Percentiles rank a stretch among this genome's conserved stretches.
phyloP scores from a whole-genome alignment of 1,284 basidiomycete species.

The Apiotrichum gamsii region DNA sequence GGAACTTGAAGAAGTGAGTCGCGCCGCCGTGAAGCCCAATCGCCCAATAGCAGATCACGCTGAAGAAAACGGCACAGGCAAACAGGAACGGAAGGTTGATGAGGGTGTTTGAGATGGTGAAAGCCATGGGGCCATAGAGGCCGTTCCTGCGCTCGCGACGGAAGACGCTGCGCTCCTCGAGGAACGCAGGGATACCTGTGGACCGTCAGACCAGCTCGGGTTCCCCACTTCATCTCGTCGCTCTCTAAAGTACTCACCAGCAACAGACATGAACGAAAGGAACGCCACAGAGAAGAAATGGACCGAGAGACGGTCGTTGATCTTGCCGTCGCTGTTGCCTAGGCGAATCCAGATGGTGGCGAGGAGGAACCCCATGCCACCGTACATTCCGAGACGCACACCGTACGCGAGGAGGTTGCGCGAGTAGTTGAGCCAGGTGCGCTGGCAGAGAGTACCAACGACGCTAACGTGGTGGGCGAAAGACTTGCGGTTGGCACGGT shows the following conservation, averaged over 20 bases:
- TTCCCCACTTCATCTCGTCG: too few relatives aligned
- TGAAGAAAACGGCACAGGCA: conserved; percentile 31
- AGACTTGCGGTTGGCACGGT: conserved; percentile 1
- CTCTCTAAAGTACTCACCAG: too few relatives aligned
- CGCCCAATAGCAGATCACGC: conserved; percentile 27
- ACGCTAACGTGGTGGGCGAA: conserved; percentile 3
- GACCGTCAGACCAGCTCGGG: too few relatives aligned
- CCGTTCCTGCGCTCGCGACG: conserved; percentile 37
- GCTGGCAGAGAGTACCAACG: conserved; percentile 10
- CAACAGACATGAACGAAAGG: conserved; percentile 53
- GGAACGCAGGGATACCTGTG: conserved; percentile 31
- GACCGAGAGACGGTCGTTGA: conserved; percentile 41
- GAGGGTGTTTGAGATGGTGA: conserved; percentile 39
- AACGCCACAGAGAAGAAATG: conserved; percentile 58
- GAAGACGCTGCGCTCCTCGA: conserved; percentile 48
- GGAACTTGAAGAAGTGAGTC: conserved; percentile 54
- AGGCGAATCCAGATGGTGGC: conserved; percentile 59
- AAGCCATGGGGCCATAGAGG: conserved; percentile 35
- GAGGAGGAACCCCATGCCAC: conserved; percentile 55
- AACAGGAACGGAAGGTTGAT: conserved; percentile 46
- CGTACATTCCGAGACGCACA: conserved; percentile 58
- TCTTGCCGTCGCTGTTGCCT: conserved; percentile 38
- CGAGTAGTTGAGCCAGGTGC: conserved; percentile 20
- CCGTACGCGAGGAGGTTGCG: conserved; percentile 57
- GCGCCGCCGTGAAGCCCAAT: conserved; percentile 16